Base-by-base conservation (phyloP, 768 basidiomycete species). In the Neoboletus subvelutipes region DNA sequence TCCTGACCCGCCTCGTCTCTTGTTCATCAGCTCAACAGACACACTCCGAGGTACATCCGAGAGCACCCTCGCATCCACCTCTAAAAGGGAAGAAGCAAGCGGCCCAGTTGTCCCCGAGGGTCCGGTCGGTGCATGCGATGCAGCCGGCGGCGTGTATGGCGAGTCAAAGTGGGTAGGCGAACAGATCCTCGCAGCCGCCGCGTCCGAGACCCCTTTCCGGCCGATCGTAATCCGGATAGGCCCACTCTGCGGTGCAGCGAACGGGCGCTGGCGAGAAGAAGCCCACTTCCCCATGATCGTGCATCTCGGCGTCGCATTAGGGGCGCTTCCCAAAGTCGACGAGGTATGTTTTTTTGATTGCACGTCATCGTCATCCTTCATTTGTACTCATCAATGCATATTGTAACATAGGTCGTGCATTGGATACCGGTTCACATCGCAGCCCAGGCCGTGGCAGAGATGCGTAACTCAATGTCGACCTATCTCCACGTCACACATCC, bases 201-300 rank as follows among this genome's bases (percentile, higher is more conserved):
- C 61, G 3, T 54, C 58, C 46, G 22, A 53, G 34, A 63, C 66
- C 12, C 47, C 58, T 47, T 56, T 67, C 52, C 66, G 61, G 60
- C 63, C 61, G 2, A 64, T 73, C 29, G 59, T 68, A 11, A 42
- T 77, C 37, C 75, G 78, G 46, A 62, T 76, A 0, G 77, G 78
- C 5, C 75, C 76, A 51, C 61, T 79, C 0, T 64, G 67, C 13
- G 74, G 78, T 8, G 69, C 67, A 17, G 37, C 41, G 1, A 74
- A 72, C 50, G 78, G 78, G 1, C 66, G 65, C 28, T 78, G 77
- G 78, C 75, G 77, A 31, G 62, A 67, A 33, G 55, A 62, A 22
- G 73, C 78, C 39, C 75, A 70, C 67, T 57, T 77, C n/a, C 78
- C 77, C 7, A 56, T 62, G 28, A 59, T 78, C 34, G 68, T 77